Percentiles rank a stretch among this genome's conserved stretches.
Conservation (phyloP, 331 rosid species). For the Cydonia oblonga region DNA sequence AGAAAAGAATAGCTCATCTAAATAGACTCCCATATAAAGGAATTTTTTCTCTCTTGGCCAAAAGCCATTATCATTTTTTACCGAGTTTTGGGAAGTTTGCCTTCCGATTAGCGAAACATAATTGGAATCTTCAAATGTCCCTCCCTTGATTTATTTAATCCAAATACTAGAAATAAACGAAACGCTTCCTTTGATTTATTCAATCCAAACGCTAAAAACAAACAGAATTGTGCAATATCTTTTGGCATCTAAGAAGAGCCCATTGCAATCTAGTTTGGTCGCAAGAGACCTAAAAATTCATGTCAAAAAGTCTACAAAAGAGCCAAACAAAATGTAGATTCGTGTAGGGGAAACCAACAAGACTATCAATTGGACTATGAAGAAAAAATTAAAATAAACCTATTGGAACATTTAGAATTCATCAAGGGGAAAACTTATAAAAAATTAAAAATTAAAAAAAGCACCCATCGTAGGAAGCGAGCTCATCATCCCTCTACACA, state of each 20-base stretch:
- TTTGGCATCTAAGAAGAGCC: too few species aligned
- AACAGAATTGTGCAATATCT: too few species aligned
- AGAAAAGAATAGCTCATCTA: background rate
- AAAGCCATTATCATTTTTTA: background rate
- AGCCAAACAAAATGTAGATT: background rate
- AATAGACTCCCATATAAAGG: background rate
- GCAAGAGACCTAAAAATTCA: too few species aligned
- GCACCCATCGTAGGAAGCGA: constrained; percentile 31
- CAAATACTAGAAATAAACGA: too few species aligned
- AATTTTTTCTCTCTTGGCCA: background rate
- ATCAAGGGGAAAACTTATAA: background rate
- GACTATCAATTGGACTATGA: background rate
- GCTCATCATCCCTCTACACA: constrained; percentile 36
- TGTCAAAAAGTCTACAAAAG: background rate
- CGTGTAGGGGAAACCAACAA: background rate
- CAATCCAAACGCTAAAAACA: too few species aligned
- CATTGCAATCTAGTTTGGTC: too few species aligned
- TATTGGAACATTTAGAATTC: constrained; percentile 11
- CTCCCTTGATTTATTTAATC: too few species aligned
- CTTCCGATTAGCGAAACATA: too few species aligned
- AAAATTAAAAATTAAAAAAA: constrained; percentile 2
- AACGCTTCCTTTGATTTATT: too few species aligned
- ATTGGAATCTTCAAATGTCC: too few species aligned
- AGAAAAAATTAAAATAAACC: background rate
- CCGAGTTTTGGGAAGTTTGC: background rate